Evolutionary conservation across 139 green algal genomes (phyloP).

Genomic region (Picochlorum sp.): DNA sequence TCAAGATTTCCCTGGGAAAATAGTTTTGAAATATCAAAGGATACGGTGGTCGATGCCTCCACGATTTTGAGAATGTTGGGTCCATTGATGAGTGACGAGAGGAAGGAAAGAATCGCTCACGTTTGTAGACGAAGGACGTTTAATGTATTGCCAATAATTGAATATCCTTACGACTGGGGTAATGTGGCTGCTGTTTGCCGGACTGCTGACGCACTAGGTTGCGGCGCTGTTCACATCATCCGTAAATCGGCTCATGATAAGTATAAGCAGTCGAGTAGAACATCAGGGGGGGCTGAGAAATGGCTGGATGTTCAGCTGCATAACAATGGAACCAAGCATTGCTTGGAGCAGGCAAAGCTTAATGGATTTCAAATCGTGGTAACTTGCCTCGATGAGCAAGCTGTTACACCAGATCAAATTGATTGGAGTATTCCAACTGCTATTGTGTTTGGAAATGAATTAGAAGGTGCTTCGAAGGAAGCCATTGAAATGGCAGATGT

Average conservation of each 20-base stretch:
- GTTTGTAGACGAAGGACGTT: constrained; percentile 20
- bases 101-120: constrained; percentile 6
- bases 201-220: constrained; percentile 55
- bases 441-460: constrained; percentile 73
- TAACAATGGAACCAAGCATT: constrained; percentile 33
- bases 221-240: constrained; percentile 52
- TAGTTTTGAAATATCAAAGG: not conserved
- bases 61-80: constrained; percentile 6
- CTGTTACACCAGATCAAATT: constrained; percentile 41
- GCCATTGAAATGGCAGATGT: constrained; percentile 44
- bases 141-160: constrained; percentile 36
- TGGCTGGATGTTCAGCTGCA: constrained; percentile 57
- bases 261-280: constrained; percentile 12
- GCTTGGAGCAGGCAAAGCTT: constrained; percentile 35
- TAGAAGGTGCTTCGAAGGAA: constrained; percentile 37
- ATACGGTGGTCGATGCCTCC: not conserved
- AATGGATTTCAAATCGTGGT: constrained; percentile 50
- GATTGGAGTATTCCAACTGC: constrained; percentile 67
- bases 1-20: constrained; percentile 1
- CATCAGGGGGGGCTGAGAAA: constrained; percentile 52
- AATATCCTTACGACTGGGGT: constrained; percentile 59
- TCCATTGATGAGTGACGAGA: constrained; percentile 11
- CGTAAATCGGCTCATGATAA: constrained; percentile 1
- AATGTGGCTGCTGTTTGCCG: constrained; percentile 63
- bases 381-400: constrained; percentile 23